Base-by-base conservation (phyloP, 345 rosid genomes). In the Populus pruinosa region DNA sequence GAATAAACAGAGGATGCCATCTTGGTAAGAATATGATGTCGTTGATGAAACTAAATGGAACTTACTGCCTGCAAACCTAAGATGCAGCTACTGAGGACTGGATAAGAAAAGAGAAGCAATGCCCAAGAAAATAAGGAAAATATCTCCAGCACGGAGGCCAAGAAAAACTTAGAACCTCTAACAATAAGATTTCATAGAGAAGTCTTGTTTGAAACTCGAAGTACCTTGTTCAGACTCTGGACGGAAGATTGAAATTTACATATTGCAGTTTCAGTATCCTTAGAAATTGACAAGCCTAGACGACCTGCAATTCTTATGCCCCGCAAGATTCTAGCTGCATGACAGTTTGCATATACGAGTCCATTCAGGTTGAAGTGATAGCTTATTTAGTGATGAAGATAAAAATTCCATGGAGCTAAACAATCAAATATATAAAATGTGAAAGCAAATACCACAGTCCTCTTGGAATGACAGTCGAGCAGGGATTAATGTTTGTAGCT, bases 231-330 rank as follows among this genome's bases (percentile, higher is more conserved):
- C 87, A 96, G 76, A 78, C 73, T 68, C 73, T 74, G 81, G 80
- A 93, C 67, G 25, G 97, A 86, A 21, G 96, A 80, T 36, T 89
- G 85, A 80, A 88, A 87, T 31, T 90, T 77, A 67, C 49, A 81
- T 41, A 96, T 89, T 62, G 99, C 97, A 78, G 76, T 74, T 83
- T 87, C 87, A 78, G 85, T 82, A 59, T 93, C 98, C 87, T 81
- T 83, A 70, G 94, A 85, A 62, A 96, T 72, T 66, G 90, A 86
- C 73, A 93, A 85, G 75, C 92, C 86, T 75, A 96, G 76, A 69
- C 98, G 98, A 76, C 96, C 97, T 3, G 97, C 96, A 77, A 96
- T 87, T 81, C 99, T 91, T 83, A 93, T 76, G 65, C 97, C 98
- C 75, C 98, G 90, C 79, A 96, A 90, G 61, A 96, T 88, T 87